Conservation (phyloP, 192 early-diverging fungal genomes). For the Helicostylum pulchrum region DNA sequence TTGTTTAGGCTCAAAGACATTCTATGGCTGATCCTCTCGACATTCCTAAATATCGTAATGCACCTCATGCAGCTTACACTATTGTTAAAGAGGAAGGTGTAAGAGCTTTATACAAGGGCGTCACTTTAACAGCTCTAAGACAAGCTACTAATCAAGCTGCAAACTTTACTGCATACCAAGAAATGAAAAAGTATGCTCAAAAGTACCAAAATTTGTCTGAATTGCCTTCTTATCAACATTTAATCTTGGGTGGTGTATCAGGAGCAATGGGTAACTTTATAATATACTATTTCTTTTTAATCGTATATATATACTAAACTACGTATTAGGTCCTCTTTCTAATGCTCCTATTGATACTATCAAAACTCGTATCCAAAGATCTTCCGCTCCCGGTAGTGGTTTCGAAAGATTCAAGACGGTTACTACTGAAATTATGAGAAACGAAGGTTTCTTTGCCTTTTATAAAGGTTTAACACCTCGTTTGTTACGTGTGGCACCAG, state of each 20-base stretch:
- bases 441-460: constrained; percentile 89
- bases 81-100: constrained; percentile 91
- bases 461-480: constrained; percentile 93
- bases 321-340: constrained; percentile 70
- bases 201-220: constrained; percentile 61
- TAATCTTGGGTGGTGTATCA: constrained; percentile 85
- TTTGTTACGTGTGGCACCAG: constrained; percentile 90
- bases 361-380: constrained; percentile 96
- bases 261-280: constrained; percentile 62
- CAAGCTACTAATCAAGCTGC: constrained; percentile 97
- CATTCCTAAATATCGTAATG: constrained; percentile 94
- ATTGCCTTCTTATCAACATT: constrained; percentile 87
- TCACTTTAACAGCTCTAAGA: constrained; percentile 85
- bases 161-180: constrained; percentile 96
- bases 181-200: constrained; percentile 76
- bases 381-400: constrained; percentile 63
- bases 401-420: constrained; percentile 77
- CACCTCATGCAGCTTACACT: constrained; percentile 84
- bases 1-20: constrained; percentile 77
- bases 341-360: constrained; percentile 98
- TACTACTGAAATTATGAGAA: constrained; percentile 70
- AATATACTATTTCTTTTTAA: neutral
- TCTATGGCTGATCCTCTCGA: constrained; percentile 95
- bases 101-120: constrained; percentile 87
- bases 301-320: neutral